These are phyloP conservation scores for Hypoxylon subgilvum DNA, from an alignment of 495 filamentous ascomycete genomes.

Conservation along the genomic window DNA sequence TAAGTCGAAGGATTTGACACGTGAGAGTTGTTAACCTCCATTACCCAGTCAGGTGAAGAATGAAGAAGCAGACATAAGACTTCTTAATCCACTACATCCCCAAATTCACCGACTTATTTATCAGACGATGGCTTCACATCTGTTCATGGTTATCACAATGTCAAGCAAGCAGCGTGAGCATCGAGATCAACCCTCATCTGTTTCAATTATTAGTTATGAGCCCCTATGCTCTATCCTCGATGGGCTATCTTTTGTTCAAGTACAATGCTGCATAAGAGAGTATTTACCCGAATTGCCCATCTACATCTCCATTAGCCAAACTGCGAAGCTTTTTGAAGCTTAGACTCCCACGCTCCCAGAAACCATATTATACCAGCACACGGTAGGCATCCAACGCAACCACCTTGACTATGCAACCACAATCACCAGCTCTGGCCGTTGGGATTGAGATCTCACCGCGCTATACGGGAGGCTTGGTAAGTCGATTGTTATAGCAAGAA, in stretches of 20 bases:
- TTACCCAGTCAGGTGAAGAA: too few species aligned
- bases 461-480: not conserved
- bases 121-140: too few species aligned
- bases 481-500: not conserved
- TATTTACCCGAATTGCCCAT: slow-evolving; percentile 22
- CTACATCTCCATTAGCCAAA: slow-evolving; percentile 23
- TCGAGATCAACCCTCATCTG: slow-evolving; percentile 7
- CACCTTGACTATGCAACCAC: slow-evolving; percentile 2
- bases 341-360: slow-evolving; percentile 17
- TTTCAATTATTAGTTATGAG: slow-evolving; percentile 33
- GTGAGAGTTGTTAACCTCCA: not conserved
- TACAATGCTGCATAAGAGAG: slow-evolving; percentile 18
- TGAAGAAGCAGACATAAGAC: too few species aligned
- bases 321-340: slow-evolving; percentile 17
- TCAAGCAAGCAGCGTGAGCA: too few species aligned
- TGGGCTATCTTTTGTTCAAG: slow-evolving; percentile 22
- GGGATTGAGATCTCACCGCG: not conserved
- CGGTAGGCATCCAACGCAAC: slow-evolving; percentile 1
- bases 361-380: slow-evolving; percentile 22
- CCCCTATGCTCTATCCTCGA: slow-evolving; percentile 4
- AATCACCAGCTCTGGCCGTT: not conserved
- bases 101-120: too few species aligned
- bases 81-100: too few species aligned
- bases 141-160: too few species aligned
- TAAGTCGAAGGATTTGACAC: too few species aligned